Evolutionary conservation across 1,284 basidiomycete species (phyloP).

Genomic region (Trichosporon coremiiforme): DNA sequence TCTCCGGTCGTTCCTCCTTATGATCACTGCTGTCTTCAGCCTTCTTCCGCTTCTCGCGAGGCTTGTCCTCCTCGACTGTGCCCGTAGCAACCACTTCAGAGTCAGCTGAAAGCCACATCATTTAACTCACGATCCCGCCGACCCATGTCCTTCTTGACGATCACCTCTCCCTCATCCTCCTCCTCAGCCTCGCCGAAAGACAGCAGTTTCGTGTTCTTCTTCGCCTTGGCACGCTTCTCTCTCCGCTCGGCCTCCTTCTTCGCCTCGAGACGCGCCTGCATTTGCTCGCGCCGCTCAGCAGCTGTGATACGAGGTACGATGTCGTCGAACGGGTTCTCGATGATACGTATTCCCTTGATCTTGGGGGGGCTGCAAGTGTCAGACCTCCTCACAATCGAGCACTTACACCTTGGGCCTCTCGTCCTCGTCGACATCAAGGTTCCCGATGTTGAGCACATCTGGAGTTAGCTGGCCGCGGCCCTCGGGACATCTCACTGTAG

Average conservation of each 20-base stretch:
- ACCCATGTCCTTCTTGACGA: constrained; percentile 71
- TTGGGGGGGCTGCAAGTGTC: constrained; percentile 72
- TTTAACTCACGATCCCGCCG: constrained; percentile 72
- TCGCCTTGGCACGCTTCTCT: constrained; percentile 71
- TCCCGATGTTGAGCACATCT: constrained; percentile 88
- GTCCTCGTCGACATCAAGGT: constrained; percentile 79
- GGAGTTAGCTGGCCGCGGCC: constrained; percentile 18
- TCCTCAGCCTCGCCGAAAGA: constrained; percentile 84
- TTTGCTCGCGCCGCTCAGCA: constrained; percentile 79
- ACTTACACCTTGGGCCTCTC: constrained; percentile 83
- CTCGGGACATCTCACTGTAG: constrained; percentile 67
- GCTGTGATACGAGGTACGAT: constrained; percentile 96
- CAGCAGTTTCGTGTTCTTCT: constrained; percentile 86
- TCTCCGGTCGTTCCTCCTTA: constrained; percentile 31
- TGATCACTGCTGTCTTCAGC: constrained; percentile 21
- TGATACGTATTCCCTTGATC: constrained; percentile 76
- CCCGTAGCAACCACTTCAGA: neutral
- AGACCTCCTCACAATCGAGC: constrained; percentile 20
- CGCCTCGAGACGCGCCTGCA: constrained; percentile 71
- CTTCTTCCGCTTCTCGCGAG: constrained; percentile 24
- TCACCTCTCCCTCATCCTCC: constrained; percentile 59
- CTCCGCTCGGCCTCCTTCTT: constrained; percentile 73
- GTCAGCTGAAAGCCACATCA: neutral
- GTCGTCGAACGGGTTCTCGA: constrained; percentile 92
- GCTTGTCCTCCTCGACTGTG: constrained; percentile 9